A percentile compares a stretch with the other conserved stretches of the same genome.
Conservation (phyloP, 1,284 basidiomycete species). For the Malassezia vespertilionis region DNA sequence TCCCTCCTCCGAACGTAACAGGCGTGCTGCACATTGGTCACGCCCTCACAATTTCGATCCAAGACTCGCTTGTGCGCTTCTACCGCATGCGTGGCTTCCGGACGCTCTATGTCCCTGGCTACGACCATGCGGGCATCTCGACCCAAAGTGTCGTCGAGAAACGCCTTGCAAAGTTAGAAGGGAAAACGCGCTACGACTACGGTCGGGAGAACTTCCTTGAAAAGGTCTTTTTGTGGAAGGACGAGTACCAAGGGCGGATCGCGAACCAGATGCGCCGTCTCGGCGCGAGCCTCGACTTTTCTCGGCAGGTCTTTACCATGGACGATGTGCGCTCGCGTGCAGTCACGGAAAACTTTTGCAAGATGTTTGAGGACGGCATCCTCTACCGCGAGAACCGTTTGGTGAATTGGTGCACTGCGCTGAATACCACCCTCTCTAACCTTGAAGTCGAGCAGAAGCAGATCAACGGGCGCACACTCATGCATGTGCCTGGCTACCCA, state of each 20-base stretch:
- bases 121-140: slow-evolving; percentile 96
- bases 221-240: slow-evolving; percentile 92
- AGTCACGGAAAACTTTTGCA: slow-evolving; percentile 83
- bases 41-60: slow-evolving; percentile 81
- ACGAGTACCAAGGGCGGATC: slow-evolving; percentile 85
- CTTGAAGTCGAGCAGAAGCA: slow-evolving; percentile 94
- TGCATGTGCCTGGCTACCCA: slow-evolving; percentile 89
- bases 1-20: slow-evolving; percentile 97
- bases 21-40: slow-evolving; percentile 94
- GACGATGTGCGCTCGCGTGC: slow-evolving; percentile 59
- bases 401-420: slow-evolving; percentile 93
- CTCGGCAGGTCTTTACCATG: slow-evolving; percentile 90
- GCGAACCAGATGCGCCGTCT: slow-evolving; percentile 78
- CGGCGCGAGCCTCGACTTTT: slow-evolving; percentile 90
- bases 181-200: slow-evolving; percentile 79
- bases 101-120: slow-evolving; percentile 81
- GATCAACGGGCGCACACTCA: slow-evolving; percentile 72
- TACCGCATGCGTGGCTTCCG: slow-evolving; percentile 76
- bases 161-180: slow-evolving; percentile 70
- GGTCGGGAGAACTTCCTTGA: slow-evolving; percentile 85
- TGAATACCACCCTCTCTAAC: slow-evolving; percentile 94
- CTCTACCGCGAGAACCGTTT: slow-evolving; percentile 92
- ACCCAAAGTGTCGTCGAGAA: slow-evolving; percentile 98
- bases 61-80: slow-evolving; percentile 57
- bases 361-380: slow-evolving; percentile 80